Evolutionary conservation across 768 basidiomycete genomes (phyloP), one percentile per base, ranked within the genome.

Genomic region (Leucosporidium creatinivorum): DNA sequence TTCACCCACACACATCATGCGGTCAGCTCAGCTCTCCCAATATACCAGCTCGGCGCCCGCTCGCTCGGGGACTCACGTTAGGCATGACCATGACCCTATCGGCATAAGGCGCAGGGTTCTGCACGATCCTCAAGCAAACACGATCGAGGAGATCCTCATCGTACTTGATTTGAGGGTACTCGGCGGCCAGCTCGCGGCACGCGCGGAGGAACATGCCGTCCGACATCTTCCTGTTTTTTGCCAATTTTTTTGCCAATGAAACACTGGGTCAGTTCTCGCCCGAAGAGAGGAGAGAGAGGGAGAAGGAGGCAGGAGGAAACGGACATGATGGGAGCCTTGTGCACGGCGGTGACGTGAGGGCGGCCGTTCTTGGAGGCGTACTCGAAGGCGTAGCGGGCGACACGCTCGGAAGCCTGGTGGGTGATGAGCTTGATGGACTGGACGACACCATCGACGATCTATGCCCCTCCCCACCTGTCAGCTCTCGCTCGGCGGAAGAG

Each of bases 21-120:
- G n/a, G 51, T 52, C 21, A 52, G 51, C 39, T 44, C 39, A 13
- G 33, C 33, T n/a, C n/a, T n/a, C n/a, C n/a, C n/a, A n/a, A n/a
- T n/a, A 10, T 33, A 33, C 33, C 33, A 33, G 10, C 33, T 10
- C 33, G 19, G 6, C 49, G 49, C n/a, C 18, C 91, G 93, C 69
- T 52, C 26, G 51, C n/a, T 15, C n/a, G 9, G 51, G 4, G 25
- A 54, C 70, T 55, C 59, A 99, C 81, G 82, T 99, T 99, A 62
- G 96, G 96, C 93, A 98, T 98, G 73, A 99, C 96, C 94, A 99
- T 98, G 71, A 99, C 94, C 59, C 92, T 88, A 81, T 96, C 93
- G 48, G 90, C 84, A 81, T 86, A 99, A 10, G 96, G 96, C 74
- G 80, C 82, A 28, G 96, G 96, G 80, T 99, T 47, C 77, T 90